Evolutionary conservation across 2,329 filamentous ascomycete species (phyloP).

Genomic region (Alternaria brassicicola): DNA sequence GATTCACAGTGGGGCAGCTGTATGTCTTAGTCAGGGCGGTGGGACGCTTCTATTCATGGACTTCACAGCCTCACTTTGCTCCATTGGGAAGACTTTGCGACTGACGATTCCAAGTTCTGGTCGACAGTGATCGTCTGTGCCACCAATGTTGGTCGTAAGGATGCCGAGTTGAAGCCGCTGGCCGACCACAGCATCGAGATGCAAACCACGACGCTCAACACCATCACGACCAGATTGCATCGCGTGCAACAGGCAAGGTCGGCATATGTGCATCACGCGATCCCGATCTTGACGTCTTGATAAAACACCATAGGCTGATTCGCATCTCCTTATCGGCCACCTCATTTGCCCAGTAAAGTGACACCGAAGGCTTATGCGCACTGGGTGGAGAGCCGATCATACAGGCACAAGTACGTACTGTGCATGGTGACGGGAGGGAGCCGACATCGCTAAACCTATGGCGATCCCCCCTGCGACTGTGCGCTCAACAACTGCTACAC

Average conservation of each 20-base stretch:
- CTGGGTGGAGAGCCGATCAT: constrained; percentile 29
- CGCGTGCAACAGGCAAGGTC: neutral
- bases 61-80: constrained; percentile 12
- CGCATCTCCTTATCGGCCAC: constrained; percentile 14
- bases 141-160: neutral
- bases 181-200: neutral
- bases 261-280: neutral
- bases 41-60: constrained; percentile 14
- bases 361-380: constrained; percentile 12
- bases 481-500: constrained; percentile 22
- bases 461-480: constrained; percentile 18
- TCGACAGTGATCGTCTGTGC: constrained; percentile 4
- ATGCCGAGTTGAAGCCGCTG: neutral
- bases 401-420: constrained; percentile 19
- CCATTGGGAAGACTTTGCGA: constrained; percentile 23
- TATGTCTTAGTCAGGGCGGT: constrained; percentile 10
- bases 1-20: constrained; percentile 5
- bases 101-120: neutral
- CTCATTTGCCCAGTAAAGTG: constrained; percentile 12
- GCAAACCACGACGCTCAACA: neutral
- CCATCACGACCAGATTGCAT: neutral
- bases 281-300: constrained; percentile 4
- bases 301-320: constrained; percentile 4
- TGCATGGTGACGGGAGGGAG: constrained; percentile 18
- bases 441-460: constrained; percentile 21